phyloP scores from a whole-genome alignment of 2,329 filamentous ascomycete species.

The Cordyceps militaris region DNA sequence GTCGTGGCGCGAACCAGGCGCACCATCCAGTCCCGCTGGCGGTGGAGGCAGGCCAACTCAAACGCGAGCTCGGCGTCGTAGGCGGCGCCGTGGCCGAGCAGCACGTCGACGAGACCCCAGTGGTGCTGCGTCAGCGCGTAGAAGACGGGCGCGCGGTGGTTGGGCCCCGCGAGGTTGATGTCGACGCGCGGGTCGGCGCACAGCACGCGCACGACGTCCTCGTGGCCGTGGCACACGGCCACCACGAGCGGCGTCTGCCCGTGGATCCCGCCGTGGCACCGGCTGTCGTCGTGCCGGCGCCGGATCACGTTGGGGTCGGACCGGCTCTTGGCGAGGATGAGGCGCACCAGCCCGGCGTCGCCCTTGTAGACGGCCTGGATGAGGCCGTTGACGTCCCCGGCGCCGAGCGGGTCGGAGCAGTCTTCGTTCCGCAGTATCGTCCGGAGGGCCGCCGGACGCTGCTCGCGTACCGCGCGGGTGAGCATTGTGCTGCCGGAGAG shows the following conservation, averaged over 20 bases:
- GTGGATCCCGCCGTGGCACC: not conserved
- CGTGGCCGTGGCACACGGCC: not conserved
- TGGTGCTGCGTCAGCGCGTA: not conserved
- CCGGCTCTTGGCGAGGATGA: not conserved
- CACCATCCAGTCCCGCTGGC: not conserved
- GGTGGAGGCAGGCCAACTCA: not conserved
- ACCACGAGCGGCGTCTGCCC: not conserved
- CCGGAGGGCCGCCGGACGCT: not conserved
- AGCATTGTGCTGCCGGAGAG: not conserved
- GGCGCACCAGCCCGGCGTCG: not conserved
- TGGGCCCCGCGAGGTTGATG: not conserved
- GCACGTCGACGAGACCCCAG: not conserved
- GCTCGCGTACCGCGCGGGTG: not conserved
- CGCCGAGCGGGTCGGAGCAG: not conserved
- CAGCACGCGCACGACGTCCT: not conserved
- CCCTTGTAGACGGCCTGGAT: not conserved
- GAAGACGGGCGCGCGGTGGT: not conserved
- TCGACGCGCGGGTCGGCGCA: not conserved
- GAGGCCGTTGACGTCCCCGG: not conserved
- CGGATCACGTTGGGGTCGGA: not conserved
- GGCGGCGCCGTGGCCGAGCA: not conserved
- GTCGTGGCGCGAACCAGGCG: not conserved
- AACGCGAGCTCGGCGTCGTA: not conserved
- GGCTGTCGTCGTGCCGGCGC: not conserved
- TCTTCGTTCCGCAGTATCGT: not conserved